Base-by-base conservation (phyloP, 768 basidiomycete species). In the Megacollybia marginata region DNA sequence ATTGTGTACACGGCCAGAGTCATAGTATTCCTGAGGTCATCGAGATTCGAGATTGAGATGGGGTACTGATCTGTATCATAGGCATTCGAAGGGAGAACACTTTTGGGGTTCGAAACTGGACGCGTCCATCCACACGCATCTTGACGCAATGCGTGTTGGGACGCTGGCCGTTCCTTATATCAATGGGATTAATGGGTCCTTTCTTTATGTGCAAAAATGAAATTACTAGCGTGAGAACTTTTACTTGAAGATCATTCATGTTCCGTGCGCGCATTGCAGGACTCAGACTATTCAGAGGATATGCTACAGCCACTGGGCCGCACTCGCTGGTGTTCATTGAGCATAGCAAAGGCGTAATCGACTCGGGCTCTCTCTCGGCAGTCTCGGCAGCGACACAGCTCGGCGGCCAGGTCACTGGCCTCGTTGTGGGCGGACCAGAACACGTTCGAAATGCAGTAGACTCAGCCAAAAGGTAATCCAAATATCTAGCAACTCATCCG, bases 241-340 rank as follows among this genome's bases (percentile, higher is more conserved):
- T 6, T 6, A 6, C 23, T 28, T 28, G 23, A 28, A 28, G 23
- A 28, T n/a, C n/a, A n/a, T n/a, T n/a, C n/a, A 36, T 40, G 38
- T 8, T 40, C 15, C 38, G 38, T 15, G 8, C 38, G 13, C 38
- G 38, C 38, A 18, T 18, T 5, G 38, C 38, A 15, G 13, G 38
- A 5, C 38, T 13, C 18, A 13, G 15, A 13, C 34, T 55, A 32
- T 48, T 52, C 36, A 72, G 82, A 51, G 62, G 71, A 5, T 89
- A 88, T 62, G 78, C 86, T 5, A 78, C 83, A 4, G 65, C 76
- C 19, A 50, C 75, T 5, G 70, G 81, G 32, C 82, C 87, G 0
- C 84, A 88, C 66, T 82, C 87, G 1, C 79, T 96, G 4, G 83
- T 96, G n/a, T 85, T 90, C 55, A 73, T 97, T 44, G 95, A 97